Base-by-base conservation (phyloP, 176 grass and related monocot genomes). In the Musa itinerans region DNA sequence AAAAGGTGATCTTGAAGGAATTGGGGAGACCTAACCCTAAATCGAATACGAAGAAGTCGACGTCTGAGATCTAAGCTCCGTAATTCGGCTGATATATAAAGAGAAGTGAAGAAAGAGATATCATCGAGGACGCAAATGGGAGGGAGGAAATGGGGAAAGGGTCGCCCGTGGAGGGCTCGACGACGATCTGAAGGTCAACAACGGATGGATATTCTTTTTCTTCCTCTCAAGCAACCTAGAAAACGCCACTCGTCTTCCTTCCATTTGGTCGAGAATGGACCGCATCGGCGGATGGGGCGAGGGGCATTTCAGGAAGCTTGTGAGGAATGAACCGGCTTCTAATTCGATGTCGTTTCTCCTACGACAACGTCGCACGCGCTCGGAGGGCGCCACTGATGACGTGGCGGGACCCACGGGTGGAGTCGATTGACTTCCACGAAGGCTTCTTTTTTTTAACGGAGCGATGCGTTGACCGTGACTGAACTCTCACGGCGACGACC, bases 101-200 rank as follows among this genome's bases (percentile, higher is more conserved):
- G 22, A 16, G 43, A 76, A 51, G 14, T 71, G 16, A 34, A 71
- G 69, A 52, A 10, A n/a, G 57, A 62, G 15, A 57, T 0, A 57
- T 15, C 3, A 62, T 19, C 15, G 20, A 62, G 57, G 53, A 50
- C 52, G 63, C 61, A 22, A 72, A 70, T 75, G 6, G 25, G 5
- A 51, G 21, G 51, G 48, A 80, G 21, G 63, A 23, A 72, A 24
- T 11, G 48, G 15, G 48, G 27, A 65, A 61, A 11, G 7, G 77
- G 70, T 84, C 76, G 72, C 66, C 48, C 54, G 65, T 63, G 65
- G 63, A 49, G 78, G 72, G 83, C 66, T 73, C n/a, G 77, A 69
- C 70, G 27, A 76, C 58, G 56, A 79, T 73, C 62, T 2, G n/a
- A 61, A 78, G 74, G 63, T 52, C 15, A 52, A 53, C 4, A 14